Conservation (phyloP, 2,329 filamentous ascomycete genomes). For the Huntiella omanensis region DNA sequence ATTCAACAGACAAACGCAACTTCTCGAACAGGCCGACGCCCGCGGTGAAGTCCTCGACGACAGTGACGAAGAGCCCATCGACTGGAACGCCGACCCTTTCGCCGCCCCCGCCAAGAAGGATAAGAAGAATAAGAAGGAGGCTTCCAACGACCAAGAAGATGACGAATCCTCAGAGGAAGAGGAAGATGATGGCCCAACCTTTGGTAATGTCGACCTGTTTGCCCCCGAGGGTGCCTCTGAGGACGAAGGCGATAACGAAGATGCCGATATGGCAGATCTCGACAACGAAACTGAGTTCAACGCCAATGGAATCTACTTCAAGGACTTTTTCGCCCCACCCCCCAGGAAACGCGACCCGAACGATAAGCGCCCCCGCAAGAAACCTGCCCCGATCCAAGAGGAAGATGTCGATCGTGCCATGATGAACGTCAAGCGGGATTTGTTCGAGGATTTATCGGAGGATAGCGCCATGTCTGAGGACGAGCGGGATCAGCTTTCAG, state of each 20-base stretch:
- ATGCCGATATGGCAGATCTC: constrained; percentile 30
- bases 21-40: constrained; percentile 70
- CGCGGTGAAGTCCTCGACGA: constrained; percentile 58
- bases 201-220: constrained; percentile 60
- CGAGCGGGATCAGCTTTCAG: constrained; percentile 35
- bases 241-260: constrained; percentile 33
- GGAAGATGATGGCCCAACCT: constrained; percentile 58
- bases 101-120: constrained; percentile 18
- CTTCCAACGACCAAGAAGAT: constrained; percentile 13
- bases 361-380: constrained; percentile 24
- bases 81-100: constrained; percentile 71
- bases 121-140: constrained; percentile 17
- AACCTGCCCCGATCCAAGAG: constrained; percentile 28
- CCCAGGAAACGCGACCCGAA: constrained; percentile 32
- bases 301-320: constrained; percentile 77
- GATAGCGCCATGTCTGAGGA: constrained; percentile 44
- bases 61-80: constrained; percentile 70
- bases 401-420: constrained; percentile 67
- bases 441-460: constrained; percentile 66
- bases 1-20: constrained; percentile 87
- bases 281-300: constrained; percentile 36
- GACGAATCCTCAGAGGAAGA: constrained; percentile 19
- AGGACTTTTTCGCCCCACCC: constrained; percentile 83
- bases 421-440: constrained; percentile 67
- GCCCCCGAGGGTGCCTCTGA: constrained; percentile 50